A percentile compares a stretch with the other conserved stretches of the same genome.
phyloP scores from a whole-genome alignment of 495 filamentous ascomycete species.

The Hypoxylon lenormandii region DNA sequence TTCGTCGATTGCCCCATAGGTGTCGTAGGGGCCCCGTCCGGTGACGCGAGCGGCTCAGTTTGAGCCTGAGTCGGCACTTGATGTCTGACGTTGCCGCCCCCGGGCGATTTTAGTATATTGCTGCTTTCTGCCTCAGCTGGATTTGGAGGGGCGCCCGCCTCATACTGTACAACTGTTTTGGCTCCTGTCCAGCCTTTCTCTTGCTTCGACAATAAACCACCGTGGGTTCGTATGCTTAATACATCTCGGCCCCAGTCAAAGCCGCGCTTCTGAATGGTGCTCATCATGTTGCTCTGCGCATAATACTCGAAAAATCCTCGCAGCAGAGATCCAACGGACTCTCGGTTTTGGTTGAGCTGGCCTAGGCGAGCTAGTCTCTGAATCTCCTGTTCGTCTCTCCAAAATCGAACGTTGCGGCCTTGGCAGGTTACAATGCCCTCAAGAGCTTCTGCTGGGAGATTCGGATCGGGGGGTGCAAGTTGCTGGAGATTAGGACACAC shows the following conservation, averaged over 20 bases:
- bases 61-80: conserved; percentile 14
- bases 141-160: conserved; percentile 31
- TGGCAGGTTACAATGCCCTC: conserved; percentile 60
- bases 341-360: conserved; percentile 68
- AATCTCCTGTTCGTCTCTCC: conserved; percentile 74
- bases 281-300: conserved; percentile 64
- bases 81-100: conserved; percentile 7
- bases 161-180: conserved; percentile 63
- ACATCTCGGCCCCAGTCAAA: conserved; percentile 80
- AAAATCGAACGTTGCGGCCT: conserved; percentile 73
- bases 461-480: conserved; percentile 58
- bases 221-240: conserved; percentile 75
- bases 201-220: conserved; percentile 74
- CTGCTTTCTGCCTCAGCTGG: conserved; percentile 31
- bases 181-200: conserved; percentile 83
- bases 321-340: conserved; percentile 73
- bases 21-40: not conserved
- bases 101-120: conserved; percentile 23
- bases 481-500: conserved; percentile 83
- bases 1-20: conserved; percentile 12
- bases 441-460: conserved; percentile 56
- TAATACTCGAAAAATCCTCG: conserved; percentile 86
- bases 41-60: conserved; percentile 10
- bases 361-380: conserved; percentile 61
- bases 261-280: conserved; percentile 54